Base-by-base conservation (phyloP, 129 eudicot genomes). In the Flaveria bidentis region DNA sequence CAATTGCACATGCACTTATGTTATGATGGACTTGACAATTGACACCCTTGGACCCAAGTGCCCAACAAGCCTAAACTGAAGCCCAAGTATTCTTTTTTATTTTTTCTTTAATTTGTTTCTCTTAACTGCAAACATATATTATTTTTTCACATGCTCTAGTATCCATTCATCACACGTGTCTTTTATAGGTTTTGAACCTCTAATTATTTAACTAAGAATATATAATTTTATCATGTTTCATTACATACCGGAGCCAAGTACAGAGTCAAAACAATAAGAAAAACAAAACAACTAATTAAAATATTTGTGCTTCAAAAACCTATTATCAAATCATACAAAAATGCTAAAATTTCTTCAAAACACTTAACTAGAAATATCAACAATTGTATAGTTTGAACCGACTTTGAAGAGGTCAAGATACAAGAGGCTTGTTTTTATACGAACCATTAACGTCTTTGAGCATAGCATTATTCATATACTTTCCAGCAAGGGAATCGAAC, bases 401-500 rank as follows among this genome's bases (percentile, higher is more conserved):
- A 47, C 26, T 42, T 30, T n/a, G 2, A 55, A n/a, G 25, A 73
- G 17, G 14, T 71, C 46, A 79, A 28, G 84, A 80, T 80, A 53
- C 28, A 66, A 55, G 44, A 78, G 25, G 28, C 18, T 23, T 41
- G 1, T 28, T 78, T 30, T 16, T 71, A 71, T 18, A 50, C 28
- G 53, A 47, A 13, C 28, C 53, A 33, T 53, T 11, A 30, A 30
- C 22, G 22, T 78, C 80, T n/a, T 30, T 53, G 61, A 57, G 58
- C 72, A 23, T 77, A 78, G 46, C 81, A 74, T 46, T 53, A 83
- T 65, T 74, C 80, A 80, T 42, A 55, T 95, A 95, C 74, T 87
- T 87, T 10, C 86, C 97, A 1, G 99, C 97, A 15, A 94, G 76
- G 36, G 84, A 91, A 72, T 95, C 99, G 28, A 95, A 95, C 67